A percentile compares a stretch with the other conserved stretches of the same genome.
These are phyloP conservation scores for Aspergillus olivimuriae DNA, from an alignment of 495 filamentous ascomycete genomes.

Conservation along the genomic window DNA sequence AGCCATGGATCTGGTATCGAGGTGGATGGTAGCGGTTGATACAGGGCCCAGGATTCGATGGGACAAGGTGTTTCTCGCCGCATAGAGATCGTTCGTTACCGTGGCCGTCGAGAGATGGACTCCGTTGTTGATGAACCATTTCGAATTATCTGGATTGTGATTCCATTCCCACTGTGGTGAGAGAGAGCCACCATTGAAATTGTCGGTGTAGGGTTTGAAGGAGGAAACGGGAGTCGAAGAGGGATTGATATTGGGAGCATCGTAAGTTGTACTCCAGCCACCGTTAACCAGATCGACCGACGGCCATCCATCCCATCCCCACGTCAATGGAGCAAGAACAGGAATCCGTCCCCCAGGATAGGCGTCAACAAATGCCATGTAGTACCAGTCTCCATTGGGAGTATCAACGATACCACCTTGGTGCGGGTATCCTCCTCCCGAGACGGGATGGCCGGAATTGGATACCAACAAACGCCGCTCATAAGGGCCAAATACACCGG, in stretches of 20 bases:
- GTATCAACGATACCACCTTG: slow-evolving; percentile 54
- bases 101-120: slow-evolving; percentile 43
- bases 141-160: slow-evolving; percentile 46
- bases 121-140: slow-evolving; percentile 21
- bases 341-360: slow-evolving; percentile 53
- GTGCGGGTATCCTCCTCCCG: slow-evolving; percentile 38
- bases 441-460: slow-evolving; percentile 32
- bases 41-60: slow-evolving; percentile 45
- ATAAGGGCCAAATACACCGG: slow-evolving; percentile 43
- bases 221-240: background rate
- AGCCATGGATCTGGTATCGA: slow-evolving; percentile 41
- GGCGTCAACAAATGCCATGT: slow-evolving; percentile 48
- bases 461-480: slow-evolving; percentile 26
- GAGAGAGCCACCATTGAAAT: slow-evolving; percentile 33
- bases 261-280: slow-evolving; percentile 39
- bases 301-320: slow-evolving; percentile 46
- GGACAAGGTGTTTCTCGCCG: slow-evolving; percentile 51
- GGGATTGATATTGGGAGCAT: slow-evolving; percentile 20
- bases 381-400: slow-evolving; percentile 49
- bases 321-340: slow-evolving; percentile 48
- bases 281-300: slow-evolving; percentile 26
- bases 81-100: slow-evolving; percentile 46
- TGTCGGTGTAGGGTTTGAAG: slow-evolving; percentile 26
- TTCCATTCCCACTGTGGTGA: slow-evolving; percentile 55
- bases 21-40: slow-evolving; percentile 36